phyloP scores from a whole-genome alignment of 306 rosid species.

The Purshia tridentata region DNA sequence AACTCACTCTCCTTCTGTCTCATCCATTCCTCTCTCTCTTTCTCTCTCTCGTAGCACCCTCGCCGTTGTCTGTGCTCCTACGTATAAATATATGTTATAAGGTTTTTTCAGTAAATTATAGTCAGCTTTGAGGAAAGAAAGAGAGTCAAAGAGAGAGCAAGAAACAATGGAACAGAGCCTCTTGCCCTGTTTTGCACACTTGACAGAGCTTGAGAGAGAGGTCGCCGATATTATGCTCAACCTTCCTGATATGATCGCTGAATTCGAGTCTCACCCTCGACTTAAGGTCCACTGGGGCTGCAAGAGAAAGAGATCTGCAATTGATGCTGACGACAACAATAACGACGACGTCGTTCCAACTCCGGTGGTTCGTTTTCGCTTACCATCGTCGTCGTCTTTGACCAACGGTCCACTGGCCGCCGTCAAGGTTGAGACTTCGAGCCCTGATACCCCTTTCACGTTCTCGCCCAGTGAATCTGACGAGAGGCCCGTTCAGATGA shows the following conservation, averaged over 20 bases:
- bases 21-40: neutral
- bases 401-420: constrained; percentile 6
- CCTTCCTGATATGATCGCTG: constrained; percentile 13
- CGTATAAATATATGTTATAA: neutral
- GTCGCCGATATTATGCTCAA: constrained; percentile 36
- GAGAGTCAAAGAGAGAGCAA: too few relatives aligned
- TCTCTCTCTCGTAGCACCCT: neutral
- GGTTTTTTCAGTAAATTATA: too few relatives aligned
- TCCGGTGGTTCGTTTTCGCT: neutral
- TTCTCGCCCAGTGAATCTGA: constrained; percentile 58
- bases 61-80: neutral
- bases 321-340: neutral
- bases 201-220: constrained; percentile 27
- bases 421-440: constrained; percentile 33
- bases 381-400: constrained; percentile 14
- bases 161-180: constrained; percentile 4
- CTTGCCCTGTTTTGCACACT: neutral
- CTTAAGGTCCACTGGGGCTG: constrained; percentile 37
- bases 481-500: constrained; percentile 30
- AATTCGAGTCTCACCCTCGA: neutral
- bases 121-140: too few relatives aligned
- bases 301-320: constrained; percentile 52
- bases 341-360: too few relatives aligned
- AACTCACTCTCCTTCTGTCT: constrained; percentile 2
- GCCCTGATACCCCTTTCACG: constrained; percentile 55